Base-by-base conservation (phyloP, 371 early-diverging fungal genomes). In the Chytridium lagenaria region DNA sequence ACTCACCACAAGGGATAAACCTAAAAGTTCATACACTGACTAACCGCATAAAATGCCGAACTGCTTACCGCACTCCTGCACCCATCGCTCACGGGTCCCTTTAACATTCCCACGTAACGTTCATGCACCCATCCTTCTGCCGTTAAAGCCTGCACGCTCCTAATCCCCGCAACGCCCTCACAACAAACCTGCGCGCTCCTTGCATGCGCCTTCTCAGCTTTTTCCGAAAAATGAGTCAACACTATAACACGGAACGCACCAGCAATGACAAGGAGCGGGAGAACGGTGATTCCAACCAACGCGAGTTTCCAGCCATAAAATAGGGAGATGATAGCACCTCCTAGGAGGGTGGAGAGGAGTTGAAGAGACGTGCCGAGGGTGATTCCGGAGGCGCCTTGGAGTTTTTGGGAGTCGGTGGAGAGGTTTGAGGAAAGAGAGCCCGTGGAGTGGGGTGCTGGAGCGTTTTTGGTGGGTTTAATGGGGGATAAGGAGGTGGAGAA, bases 131-230 rank as follows among this genome's bases (percentile, higher is more conserved):
- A 77, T 0, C 26, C 38, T 31, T 73, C 40, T 67, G 70, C 57
- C 39, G 31, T 49, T 15, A 50, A 67, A 23, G 22, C 26, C 50
- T 66, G 78, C 19, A 96, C 95, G 1, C 95, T 95, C 57, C 94
- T 90, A 61, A 96, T 92, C 81, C 91, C 93, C 69, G 90, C 82
- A 59, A 96, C 90, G 31, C 94, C 90, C 79, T 96, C 96, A 72
- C 88, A 86, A 50, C 93, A 93, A 55, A 92, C 84, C 78, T 90
- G 89, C 64, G 92, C 91, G 34, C 90, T 86, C 89, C 86, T 82
- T 39, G 70, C 72, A 59, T 80, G 37, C 12, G 34, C 37, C 34
- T 36, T 28, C 63, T 37, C 37, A 10, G 74, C 69, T 74, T 30
- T 69, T n/a, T 37, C 33, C 2, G 67, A 12, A 68, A 65, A 71